Evolutionary conservation across 441 rosid genomes (phyloP).

Genomic region (Syzygium syzygioides): DNA sequence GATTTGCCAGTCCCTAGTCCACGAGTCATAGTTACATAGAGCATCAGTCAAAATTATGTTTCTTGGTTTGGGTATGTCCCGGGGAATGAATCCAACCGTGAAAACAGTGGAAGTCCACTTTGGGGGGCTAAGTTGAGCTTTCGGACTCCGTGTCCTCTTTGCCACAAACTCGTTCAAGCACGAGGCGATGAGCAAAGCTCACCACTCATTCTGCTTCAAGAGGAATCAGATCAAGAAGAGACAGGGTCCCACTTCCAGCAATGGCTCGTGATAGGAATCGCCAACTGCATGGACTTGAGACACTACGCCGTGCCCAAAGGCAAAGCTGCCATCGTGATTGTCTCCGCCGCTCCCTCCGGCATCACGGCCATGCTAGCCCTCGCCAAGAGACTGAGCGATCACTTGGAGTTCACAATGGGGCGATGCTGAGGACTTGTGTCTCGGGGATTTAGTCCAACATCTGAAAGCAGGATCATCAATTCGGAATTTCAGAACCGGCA

Average conservation of each 20-base stretch:
- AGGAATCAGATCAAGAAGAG: constrained; percentile 31
- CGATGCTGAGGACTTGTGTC: constrained; percentile 35
- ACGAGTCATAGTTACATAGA: background rate
- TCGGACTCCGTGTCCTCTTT: background rate
- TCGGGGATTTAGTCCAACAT: constrained; percentile 24
- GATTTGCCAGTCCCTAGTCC: background rate
- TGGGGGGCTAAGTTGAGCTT: background rate
- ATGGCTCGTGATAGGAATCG: constrained; percentile 41
- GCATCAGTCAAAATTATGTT: background rate
- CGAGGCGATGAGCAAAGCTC: background rate
- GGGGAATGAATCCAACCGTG: background rate
- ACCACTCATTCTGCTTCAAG: constrained; percentile 24
- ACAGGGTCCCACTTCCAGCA: constrained; percentile 25
- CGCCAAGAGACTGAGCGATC: constrained; percentile 26
- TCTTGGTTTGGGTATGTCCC: background rate
- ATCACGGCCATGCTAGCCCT: constrained; percentile 30
- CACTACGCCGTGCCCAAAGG: constrained; percentile 43
- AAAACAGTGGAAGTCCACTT: background rate
- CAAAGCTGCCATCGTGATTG: constrained; percentile 42
- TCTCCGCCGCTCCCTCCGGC: constrained; percentile 29
- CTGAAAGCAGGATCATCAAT: constrained; percentile 32
- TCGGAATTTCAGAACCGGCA: constrained; percentile 35
- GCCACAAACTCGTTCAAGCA: background rate
- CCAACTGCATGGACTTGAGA: constrained; percentile 43
- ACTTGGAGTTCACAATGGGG: constrained; percentile 38